These are phyloP conservation scores for Neocucurbitaria cava DNA, from an alignment of 2,329 filamentous ascomycete genomes.

Conservation along the genomic window DNA sequence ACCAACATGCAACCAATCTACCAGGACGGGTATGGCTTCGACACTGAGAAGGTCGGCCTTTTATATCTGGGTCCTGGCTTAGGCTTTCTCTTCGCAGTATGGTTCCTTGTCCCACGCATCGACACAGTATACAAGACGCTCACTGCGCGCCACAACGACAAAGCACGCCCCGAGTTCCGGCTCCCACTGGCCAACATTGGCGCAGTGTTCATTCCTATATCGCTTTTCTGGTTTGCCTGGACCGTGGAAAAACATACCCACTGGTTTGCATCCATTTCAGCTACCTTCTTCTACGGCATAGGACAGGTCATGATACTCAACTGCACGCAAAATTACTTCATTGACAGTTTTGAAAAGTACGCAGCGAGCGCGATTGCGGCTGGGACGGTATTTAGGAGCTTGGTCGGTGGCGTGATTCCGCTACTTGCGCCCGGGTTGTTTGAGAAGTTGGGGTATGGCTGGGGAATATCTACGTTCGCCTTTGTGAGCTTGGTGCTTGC, in stretches of 20 bases:
- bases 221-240: constrained; percentile 55
- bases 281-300: constrained; percentile 59
- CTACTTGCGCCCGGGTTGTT: constrained; percentile 55
- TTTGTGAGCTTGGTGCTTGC: constrained; percentile 55
- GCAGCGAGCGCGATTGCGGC: constrained; percentile 60
- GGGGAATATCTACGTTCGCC: constrained; percentile 58
- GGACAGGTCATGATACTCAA: constrained; percentile 63
- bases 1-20: constrained; percentile 59
- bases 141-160: constrained; percentile 49
- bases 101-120: constrained; percentile 56
- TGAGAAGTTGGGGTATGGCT: constrained; percentile 56
- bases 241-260: constrained; percentile 50
- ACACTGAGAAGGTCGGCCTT: constrained; percentile 55
- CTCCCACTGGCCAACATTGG: constrained; percentile 57
- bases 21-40: constrained; percentile 52
- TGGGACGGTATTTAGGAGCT: constrained; percentile 55
- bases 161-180: constrained; percentile 53
- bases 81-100: constrained; percentile 54
- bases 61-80: constrained; percentile 55
- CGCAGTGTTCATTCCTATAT: constrained; percentile 51
- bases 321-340: constrained; percentile 62
- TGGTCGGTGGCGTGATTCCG: constrained; percentile 57
- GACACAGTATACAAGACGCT: constrained; percentile 57
- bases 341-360: constrained; percentile 60
- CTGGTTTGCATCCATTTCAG: constrained; percentile 51